Percentiles rank a stretch among this genome's conserved stretches.
Evolutionary conservation across 768 basidiomycete species (phyloP).

Genomic region (Postia placenta): DNA sequence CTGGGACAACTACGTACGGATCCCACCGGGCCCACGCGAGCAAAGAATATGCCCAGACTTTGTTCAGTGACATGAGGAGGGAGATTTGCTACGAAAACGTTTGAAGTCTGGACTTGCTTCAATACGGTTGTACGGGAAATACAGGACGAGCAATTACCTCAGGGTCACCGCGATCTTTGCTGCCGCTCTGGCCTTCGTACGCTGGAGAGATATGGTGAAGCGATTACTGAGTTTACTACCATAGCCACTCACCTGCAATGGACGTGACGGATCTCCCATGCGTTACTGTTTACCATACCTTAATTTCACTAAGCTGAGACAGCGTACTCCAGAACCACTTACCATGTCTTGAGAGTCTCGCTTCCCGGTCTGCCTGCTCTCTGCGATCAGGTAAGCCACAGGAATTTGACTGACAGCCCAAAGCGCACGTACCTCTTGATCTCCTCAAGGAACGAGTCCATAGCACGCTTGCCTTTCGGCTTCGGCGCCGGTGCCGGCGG

Average conservation of each 20-base stretch:
- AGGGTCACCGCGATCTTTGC: constrained; percentile 83
- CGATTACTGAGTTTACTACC: too few species aligned
- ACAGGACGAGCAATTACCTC: constrained; percentile 43
- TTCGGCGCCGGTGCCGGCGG: constrained; percentile 50
- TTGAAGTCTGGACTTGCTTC: constrained; percentile 63
- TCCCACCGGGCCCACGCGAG: constrained; percentile 86
- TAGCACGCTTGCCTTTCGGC: constrained; percentile 91
- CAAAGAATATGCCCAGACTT: constrained; percentile 84
- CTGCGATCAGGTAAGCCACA: constrained; percentile 33
- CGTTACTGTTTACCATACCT: constrained; percentile 25
- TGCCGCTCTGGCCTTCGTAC: constrained; percentile 88
- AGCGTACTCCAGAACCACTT: constrained; percentile 11
- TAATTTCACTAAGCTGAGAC: not conserved
- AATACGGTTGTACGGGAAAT: not conserved
- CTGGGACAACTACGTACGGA: constrained; percentile 47
- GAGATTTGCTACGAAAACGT: constrained; percentile 92
- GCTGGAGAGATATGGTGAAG: too few species aligned
- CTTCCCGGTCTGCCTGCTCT: constrained; percentile 89
- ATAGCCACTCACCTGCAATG: constrained; percentile 69
- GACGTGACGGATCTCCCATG: constrained; percentile 81
- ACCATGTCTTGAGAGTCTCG: constrained; percentile 72
- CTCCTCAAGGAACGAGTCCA: constrained; percentile 95
- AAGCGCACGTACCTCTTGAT: constrained; percentile 68
- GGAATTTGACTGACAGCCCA: not conserved
- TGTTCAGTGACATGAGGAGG: constrained; percentile 85